A percentile compares a stretch with the other conserved stretches of the same genome.
Conservation (phyloP, 2,329 filamentous ascomycete genomes). For the Alternaria arbusti region DNA sequence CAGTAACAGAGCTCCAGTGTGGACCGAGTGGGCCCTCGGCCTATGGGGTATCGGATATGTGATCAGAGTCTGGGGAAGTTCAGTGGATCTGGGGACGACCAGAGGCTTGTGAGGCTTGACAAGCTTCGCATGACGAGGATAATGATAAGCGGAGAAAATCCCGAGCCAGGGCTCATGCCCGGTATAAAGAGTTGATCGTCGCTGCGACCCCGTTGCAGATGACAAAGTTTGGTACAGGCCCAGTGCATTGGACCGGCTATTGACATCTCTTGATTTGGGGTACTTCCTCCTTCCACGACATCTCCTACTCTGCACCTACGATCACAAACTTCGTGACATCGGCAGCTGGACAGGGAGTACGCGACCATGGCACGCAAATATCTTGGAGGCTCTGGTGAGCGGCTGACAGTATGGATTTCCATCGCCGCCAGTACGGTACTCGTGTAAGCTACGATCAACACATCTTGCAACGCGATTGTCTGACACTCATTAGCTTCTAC, state of each 20-base stretch:
- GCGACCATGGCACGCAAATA: conserved; percentile 54
- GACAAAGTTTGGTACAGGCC: conserved; percentile 7
- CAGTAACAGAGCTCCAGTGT: conserved; percentile 1
- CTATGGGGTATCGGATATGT: conserved; percentile 13
- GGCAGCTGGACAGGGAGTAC: neutral
- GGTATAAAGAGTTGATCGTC: conserved; percentile 17
- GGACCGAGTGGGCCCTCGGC: conserved; percentile 8
- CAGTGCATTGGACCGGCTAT: neutral
- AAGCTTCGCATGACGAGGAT: conserved; percentile 4
- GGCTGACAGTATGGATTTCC: conserved; percentile 61
- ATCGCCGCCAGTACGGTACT: conserved; percentile 59
- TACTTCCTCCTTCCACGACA: neutral
- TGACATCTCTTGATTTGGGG: neutral
- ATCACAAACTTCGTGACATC: neutral
- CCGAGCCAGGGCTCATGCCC: conserved; percentile 8
- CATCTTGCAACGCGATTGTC: neutral
- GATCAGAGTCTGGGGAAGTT: conserved; percentile 5
- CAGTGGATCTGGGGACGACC: conserved; percentile 3
- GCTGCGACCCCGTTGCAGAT: neutral
- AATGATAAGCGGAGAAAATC: conserved; percentile 11
- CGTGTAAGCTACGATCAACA: conserved; percentile 27
- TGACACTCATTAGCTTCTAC: conserved; percentile 48
- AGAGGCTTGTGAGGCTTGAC: conserved; percentile 4
- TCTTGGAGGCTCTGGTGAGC: conserved; percentile 58
- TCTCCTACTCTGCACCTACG: too few species aligned